Evolutionary conservation across 345 rosid genomes (phyloP), one percentile per base, ranked within the genome.

Genomic region (Eutrema japonicum): DNA sequence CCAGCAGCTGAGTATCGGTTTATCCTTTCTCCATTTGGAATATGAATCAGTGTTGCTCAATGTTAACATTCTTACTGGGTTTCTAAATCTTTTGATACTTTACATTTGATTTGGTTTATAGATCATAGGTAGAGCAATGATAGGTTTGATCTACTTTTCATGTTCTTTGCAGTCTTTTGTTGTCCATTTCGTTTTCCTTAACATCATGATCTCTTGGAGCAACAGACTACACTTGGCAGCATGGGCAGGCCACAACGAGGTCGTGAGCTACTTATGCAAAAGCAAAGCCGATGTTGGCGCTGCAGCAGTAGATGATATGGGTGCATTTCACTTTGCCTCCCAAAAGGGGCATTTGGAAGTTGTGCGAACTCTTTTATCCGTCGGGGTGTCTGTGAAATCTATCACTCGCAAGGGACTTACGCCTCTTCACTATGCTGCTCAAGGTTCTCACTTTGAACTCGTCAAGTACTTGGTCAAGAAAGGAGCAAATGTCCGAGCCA

Each of bases 231-330:
- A 92, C 78, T 82, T 95, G 59, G 99, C 98, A 72, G 97, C 99
- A 72, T 92, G 99, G 98, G 82, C 98, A 43, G 98, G 99, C 10
- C 89, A 92, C 49, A 76, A 82, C 35, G 83, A 85, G 80, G 91
- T 86, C 12, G 94, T 86, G 42, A 83, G 78, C 77, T 89, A 86
- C 75, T 87, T 95, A 64, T 92, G 98, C 89, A 85, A 90, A 78
- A 78, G 89, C 45, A 95, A 90, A 74, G 99, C 99, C 0, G 99
- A 95, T 84, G 90, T 83, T 14, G 92, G 98, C 32, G 98, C 99
- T 60, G 92, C 97, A 54, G 98, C 99, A 30, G 85, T 92, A 81
- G 99, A 95, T 72, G 96, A 95, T 78, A 92, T 92, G 98, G 92
- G 97, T 7, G 98, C 98, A 2, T 82, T 95, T 72, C 98, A 92